Evolutionary conservation across 331 rosid genomes (phyloP).

Genomic region (Saraca asoca): DNA sequence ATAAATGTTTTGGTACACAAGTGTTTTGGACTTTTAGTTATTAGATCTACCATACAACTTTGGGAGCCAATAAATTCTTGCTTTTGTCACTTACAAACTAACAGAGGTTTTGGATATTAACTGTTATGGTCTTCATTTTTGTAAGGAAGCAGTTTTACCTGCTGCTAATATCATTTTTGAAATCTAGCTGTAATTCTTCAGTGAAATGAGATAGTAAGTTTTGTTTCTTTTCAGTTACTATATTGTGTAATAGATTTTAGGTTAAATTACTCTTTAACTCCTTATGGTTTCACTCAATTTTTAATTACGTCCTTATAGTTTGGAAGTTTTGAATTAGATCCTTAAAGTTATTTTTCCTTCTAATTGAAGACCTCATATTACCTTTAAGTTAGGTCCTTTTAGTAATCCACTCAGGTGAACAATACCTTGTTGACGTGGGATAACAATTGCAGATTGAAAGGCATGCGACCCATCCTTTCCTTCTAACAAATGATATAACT

Average conservation of each 20-base stretch:
- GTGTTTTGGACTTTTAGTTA: slow-evolving; percentile 2
- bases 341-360: no score
- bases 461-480: no score
- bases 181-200: slow-evolving; percentile 3
- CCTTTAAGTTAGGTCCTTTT: no score
- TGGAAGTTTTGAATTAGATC: no score
- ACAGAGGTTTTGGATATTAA: slow-evolving; percentile 16
- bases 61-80: neutral
- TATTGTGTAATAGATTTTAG: neutral
- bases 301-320: no score
- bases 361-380: no score
- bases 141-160: neutral
- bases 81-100: slow-evolving; percentile 10
- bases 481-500: no score
- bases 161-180: slow-evolving; percentile 12
- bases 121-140: neutral
- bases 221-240: neutral
- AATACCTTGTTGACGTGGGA: no score
- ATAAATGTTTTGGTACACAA: neutral
- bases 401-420: no score
- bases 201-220: neutral
- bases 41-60: neutral
- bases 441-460: no score
- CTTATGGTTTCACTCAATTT: no score
- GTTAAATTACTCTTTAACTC: no score